These are phyloP conservation scores for Scutellaria minor DNA, from an alignment of 257 asterid genomes.

Conservation along the genomic window DNA sequence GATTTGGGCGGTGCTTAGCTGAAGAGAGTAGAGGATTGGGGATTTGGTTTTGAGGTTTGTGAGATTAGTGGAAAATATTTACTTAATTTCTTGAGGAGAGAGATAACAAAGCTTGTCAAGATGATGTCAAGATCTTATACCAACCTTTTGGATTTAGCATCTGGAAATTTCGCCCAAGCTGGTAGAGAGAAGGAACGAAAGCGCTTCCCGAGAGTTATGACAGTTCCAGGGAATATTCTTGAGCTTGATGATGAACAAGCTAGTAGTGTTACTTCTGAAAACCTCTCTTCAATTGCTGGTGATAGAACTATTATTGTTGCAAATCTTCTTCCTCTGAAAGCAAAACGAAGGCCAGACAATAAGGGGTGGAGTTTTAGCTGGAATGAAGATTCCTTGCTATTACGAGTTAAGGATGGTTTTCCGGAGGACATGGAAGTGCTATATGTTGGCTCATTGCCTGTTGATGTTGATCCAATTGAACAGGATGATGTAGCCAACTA, in stretches of 20 bases:
- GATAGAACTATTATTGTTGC: slow-evolving; percentile 74
- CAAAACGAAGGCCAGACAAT: slow-evolving; percentile 67
- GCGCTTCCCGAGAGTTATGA: slow-evolving; percentile 79
- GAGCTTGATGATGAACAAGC: slow-evolving; percentile 89
- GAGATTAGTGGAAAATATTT: slow-evolving; percentile 35
- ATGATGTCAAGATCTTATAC: slow-evolving; percentile 96
- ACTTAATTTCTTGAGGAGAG: slow-evolving; percentile 29
- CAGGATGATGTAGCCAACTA: slow-evolving; percentile 72
- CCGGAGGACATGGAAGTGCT: slow-evolving; percentile 63
- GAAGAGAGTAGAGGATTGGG: slow-evolving; percentile 30
- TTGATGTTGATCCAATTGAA: slow-evolving; percentile 62
- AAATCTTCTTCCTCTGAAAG: slow-evolving; percentile 55
- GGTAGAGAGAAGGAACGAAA: slow-evolving; percentile 77
- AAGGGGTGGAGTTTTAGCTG: slow-evolving; percentile 77
- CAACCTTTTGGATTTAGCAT: slow-evolving; percentile 84
- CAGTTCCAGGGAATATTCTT: slow-evolving; percentile 79
- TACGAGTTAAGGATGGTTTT: slow-evolving; percentile 53
- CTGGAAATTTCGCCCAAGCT: slow-evolving; percentile 78
- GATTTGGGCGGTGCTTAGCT: slow-evolving; percentile 27
- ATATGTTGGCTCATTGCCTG: slow-evolving; percentile 54
- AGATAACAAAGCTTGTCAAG: slow-evolving; percentile 43
- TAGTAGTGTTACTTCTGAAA: slow-evolving; percentile 71
- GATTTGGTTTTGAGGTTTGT: slow-evolving; percentile 32
- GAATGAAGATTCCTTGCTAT: slow-evolving; percentile 56
- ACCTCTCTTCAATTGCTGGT: slow-evolving; percentile 68